Evolutionary conservation across 1,284 basidiomycete genomes (phyloP).

Genomic region (Paramarasmius palmivorus): DNA sequence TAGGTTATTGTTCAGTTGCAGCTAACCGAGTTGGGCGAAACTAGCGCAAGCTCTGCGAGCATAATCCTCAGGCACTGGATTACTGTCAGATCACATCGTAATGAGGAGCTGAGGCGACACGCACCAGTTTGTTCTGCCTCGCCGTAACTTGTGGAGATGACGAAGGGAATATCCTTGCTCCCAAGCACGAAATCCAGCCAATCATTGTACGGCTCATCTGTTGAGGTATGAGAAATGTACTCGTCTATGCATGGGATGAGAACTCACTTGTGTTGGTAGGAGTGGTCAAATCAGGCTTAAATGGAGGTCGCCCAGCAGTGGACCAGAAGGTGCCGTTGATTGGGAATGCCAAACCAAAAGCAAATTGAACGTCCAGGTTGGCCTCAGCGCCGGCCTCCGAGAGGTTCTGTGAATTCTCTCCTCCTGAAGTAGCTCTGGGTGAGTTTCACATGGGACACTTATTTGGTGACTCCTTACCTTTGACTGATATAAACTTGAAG

Average conservation of each 20-base stretch:
- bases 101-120: slow-evolving; percentile 7
- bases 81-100: not conserved
- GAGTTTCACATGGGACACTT: not conserved
- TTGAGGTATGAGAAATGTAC: too few relatives aligned
- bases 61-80: slow-evolving; percentile 57
- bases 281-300: slow-evolving; percentile 50
- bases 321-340: slow-evolving; percentile 56
- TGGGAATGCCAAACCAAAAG: slow-evolving; percentile 57
- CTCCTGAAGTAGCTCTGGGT: slow-evolving; percentile 35
- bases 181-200: slow-evolving; percentile 61
- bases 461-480: slow-evolving; percentile 34
- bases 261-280: too few relatives aligned
- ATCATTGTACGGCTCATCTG: slow-evolving; percentile 68
- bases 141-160: slow-evolving; percentile 66
- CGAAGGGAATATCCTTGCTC: slow-evolving; percentile 45
- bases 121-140: slow-evolving; percentile 69
- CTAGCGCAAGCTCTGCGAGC: slow-evolving; percentile 61
- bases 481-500: slow-evolving; percentile 47
- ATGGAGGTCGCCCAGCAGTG: slow-evolving; percentile 62
- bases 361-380: slow-evolving; percentile 71
- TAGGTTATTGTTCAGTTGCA: not conserved
- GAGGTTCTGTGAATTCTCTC: slow-evolving; percentile 59
- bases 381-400: slow-evolving; percentile 64
- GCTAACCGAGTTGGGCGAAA: slow-evolving; percentile 62
- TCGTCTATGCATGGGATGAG: too few relatives aligned